Conservation (phyloP, 1,139 yeast genomes). For the Hanseniaspora uvarum region DNA sequence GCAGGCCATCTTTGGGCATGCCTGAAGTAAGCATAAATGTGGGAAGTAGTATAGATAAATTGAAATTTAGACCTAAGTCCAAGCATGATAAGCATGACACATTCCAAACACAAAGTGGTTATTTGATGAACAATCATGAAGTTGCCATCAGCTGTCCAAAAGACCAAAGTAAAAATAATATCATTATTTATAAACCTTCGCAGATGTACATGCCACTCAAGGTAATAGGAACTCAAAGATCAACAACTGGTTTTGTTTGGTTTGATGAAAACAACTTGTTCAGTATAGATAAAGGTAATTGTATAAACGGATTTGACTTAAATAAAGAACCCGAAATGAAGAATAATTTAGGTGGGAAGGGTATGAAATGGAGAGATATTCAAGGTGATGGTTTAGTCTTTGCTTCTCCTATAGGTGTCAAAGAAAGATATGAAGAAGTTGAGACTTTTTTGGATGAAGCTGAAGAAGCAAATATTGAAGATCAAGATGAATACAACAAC, state of each 20-base stretch:
- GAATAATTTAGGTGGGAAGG: conserved; percentile 26
- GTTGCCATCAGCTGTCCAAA: conserved; percentile 55
- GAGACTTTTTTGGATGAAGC: conserved; percentile 19
- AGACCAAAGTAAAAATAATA: conserved; percentile 56
- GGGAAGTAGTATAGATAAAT: conserved; percentile 52
- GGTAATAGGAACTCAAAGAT: conserved; percentile 35
- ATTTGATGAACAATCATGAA: conserved; percentile 37
- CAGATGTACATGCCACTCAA: conserved; percentile 63
- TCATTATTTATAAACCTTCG: conserved; percentile 62
- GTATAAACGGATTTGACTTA: conserved; percentile 30
- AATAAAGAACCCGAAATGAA: conserved; percentile 28
- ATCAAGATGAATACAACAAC: conserved; percentile 9
- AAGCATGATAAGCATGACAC: conserved; percentile 16
- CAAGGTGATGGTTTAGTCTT: conserved; percentile 31
- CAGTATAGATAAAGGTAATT: conserved; percentile 29
- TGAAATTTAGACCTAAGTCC: conserved; percentile 49
- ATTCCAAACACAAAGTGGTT: conserved; percentile 20
- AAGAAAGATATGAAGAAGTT: conserved; percentile 22
- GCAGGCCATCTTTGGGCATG: conserved; percentile 28
- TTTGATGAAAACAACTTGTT: conserved; percentile 29
- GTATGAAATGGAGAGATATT: conserved; percentile 31
- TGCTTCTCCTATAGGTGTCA: conserved; percentile 22
- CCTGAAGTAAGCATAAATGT: conserved; percentile 70
- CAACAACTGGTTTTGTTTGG: conserved; percentile 31
- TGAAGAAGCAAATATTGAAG: conserved; percentile 9